Evolutionary conservation across 1,284 basidiomycete genomes (phyloP).

Genomic region (Rhodotorula glutinis): DNA sequence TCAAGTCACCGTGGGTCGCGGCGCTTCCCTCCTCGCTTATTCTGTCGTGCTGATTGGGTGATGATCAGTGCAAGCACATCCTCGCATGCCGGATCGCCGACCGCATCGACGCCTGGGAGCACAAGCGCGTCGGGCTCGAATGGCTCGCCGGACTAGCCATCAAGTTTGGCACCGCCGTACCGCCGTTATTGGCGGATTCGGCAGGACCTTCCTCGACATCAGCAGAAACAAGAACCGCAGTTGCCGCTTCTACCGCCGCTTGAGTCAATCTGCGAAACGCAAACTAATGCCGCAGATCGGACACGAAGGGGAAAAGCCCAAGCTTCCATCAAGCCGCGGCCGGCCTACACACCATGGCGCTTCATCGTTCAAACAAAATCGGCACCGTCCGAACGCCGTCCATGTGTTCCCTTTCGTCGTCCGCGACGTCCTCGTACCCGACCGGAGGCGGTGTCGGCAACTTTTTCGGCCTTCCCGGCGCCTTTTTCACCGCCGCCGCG

Average conservation of each 20-base stretch:
- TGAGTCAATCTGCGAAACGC: not conserved
- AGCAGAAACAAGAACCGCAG: too few species aligned
- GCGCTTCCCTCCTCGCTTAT: too few species aligned
- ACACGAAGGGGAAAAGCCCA: not conserved
- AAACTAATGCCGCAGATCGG: too few species aligned
- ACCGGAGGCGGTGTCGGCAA: not conserved
- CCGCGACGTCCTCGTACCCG: not conserved
- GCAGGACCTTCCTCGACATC: not conserved
- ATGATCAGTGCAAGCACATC: slow-evolving; percentile 33
- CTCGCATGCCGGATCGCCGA: slow-evolving; percentile 25
- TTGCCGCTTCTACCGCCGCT: not conserved
- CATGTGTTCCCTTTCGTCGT: slow-evolving; percentile 4
- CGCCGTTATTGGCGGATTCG: not conserved
- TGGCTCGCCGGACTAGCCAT: slow-evolving; percentile 25
- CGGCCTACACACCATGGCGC: not conserved
- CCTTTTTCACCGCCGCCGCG: not conserved
- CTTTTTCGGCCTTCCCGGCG: slow-evolving; percentile 1
- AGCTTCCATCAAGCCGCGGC: too few species aligned
- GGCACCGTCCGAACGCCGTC: slow-evolving; percentile 13
- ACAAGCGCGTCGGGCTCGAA: slow-evolving; percentile 20
- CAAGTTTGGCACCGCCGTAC: slow-evolving; percentile 18
- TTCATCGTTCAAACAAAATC: slow-evolving; percentile 4
- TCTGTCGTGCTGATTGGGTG: not conserved
- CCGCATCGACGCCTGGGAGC: slow-evolving; percentile 8
- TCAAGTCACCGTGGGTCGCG: slow-evolving; percentile 11